A percentile compares a stretch with the other conserved stretches of the same genome.
Evolutionary conservation across 495 filamentous ascomycete species (phyloP).

Genomic region (Aspergillus kassunensis): DNA sequence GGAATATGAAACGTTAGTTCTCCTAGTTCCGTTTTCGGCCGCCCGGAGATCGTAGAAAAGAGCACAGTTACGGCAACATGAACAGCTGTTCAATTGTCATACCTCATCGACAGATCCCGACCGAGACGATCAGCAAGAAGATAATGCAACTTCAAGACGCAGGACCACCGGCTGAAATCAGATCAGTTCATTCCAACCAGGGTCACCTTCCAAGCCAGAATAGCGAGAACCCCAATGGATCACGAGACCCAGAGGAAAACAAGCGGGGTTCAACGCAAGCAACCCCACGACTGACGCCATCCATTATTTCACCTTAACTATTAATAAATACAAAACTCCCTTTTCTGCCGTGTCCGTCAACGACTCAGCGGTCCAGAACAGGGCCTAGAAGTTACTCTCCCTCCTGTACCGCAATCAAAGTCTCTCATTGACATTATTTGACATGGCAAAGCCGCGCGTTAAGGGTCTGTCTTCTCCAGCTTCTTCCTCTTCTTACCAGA

Average conservation of each 20-base stretch:
- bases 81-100: not conserved
- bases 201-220: not conserved
- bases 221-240: not conserved
- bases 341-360: too few species aligned
- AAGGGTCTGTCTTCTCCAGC: conserved; percentile 18
- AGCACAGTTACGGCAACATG: not conserved
- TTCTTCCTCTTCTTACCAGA: not conserved
- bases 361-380: not conserved
- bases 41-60: too few species aligned
- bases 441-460: conserved; percentile 8
- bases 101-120: not conserved
- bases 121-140: not conserved
- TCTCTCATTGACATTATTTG: not conserved
- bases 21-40: too few species aligned
- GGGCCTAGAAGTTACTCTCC: not conserved
- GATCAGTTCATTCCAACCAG: not conserved
- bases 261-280: conserved; percentile 9
- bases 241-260: conserved; percentile 1
- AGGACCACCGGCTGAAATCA: too few species aligned
- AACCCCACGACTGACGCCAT: conserved; percentile 23
- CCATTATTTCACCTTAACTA: conserved; percentile 18
- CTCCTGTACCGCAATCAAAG: too few species aligned
- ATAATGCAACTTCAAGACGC: too few species aligned
- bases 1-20: too few species aligned
- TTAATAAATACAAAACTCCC: conserved; percentile 7